These are phyloP conservation scores for Saksenaea vasiformis DNA, from an alignment of 371 early-diverging fungal species.

Conservation along the genomic window DNA sequence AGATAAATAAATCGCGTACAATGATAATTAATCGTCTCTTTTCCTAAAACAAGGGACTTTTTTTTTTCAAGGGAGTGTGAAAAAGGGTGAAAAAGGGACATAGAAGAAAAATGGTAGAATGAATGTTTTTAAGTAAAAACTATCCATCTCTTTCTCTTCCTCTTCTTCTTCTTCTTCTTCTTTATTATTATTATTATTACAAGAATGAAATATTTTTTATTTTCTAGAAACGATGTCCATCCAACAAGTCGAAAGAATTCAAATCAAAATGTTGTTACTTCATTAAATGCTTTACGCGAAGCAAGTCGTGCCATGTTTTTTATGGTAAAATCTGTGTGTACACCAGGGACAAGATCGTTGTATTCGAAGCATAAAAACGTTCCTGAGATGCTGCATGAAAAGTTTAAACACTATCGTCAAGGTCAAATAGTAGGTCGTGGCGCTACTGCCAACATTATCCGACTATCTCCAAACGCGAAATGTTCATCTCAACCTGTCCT, in stretches of 20 bases:
- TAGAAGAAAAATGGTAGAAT: background rate
- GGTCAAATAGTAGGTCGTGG: conserved; percentile 22
- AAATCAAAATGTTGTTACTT: background rate
- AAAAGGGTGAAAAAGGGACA: background rate
- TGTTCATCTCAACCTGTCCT: conserved; percentile 4
- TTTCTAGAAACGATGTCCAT: background rate
- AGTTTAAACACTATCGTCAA: conserved; percentile 17
- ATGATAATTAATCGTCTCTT: background rate
- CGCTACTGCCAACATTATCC: conserved; percentile 22
- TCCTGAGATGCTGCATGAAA: conserved; percentile 15
- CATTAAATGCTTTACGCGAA: background rate
- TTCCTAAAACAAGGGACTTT: background rate
- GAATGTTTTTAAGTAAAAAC: background rate
- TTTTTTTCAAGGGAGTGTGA: background rate
- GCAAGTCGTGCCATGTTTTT: background rate
- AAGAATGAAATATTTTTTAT: background rate
- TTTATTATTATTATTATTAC: background rate
- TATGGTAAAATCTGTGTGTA: background rate
- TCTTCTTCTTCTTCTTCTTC: background rate
- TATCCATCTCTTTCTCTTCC: background rate
- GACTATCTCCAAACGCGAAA: conserved; percentile 4
- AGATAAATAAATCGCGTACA: background rate
- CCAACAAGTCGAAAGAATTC: background rate
- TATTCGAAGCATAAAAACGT: background rate
- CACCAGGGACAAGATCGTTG: background rate